Evolutionary conservation across 2,329 filamentous ascomycete genomes (phyloP), one percentile per base, ranked within the genome.

Genomic region (Aspergillus sp.): DNA sequence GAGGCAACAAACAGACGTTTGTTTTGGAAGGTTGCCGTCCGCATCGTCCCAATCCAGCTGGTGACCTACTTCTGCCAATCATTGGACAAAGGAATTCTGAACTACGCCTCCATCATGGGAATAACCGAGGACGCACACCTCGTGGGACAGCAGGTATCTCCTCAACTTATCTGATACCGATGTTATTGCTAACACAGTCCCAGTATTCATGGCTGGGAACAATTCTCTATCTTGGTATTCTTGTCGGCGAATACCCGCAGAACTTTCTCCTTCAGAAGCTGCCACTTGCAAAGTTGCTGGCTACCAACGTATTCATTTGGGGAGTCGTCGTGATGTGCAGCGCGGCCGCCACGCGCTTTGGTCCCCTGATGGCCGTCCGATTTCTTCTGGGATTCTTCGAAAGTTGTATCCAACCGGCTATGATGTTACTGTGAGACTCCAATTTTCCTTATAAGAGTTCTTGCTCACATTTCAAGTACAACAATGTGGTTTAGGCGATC

Each of bases 401-500:
- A 30, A 50, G 48, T 8, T 45, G 50, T 20, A 26, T 52, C 8
- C 47, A 52, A 13, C 41, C n/a, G 1, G 41, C 20, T 1, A 49
- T 49, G 50, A 80, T 82, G 69, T 71, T 84, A 49, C 78, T 84
- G 62, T 58, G n/a, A 82, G 76, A 57, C 78, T 76, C 54, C 76
- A 79, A 6, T 47, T 41, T 7, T 33, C 32, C 11, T 33, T 22
- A 11, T 9, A 6, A 42, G 14, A 1, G 1, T 11, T 22, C n/a
- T 41, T 13, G 16, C 40, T 20, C 19, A 50, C 19, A 14, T 49
- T 41, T 9, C 38, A 7, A 65, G 61, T 53, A 84, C 80, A 0
- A 75, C 78, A 19, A 86, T 87, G 73, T 88, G 85, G 85, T 89
- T 88, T 67, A 81, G 79, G 47, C 76, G 84, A 32, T 79, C 84